Base-by-base conservation (phyloP, 805 yeast genomes). In the Myxozyma neotropica region DNA sequence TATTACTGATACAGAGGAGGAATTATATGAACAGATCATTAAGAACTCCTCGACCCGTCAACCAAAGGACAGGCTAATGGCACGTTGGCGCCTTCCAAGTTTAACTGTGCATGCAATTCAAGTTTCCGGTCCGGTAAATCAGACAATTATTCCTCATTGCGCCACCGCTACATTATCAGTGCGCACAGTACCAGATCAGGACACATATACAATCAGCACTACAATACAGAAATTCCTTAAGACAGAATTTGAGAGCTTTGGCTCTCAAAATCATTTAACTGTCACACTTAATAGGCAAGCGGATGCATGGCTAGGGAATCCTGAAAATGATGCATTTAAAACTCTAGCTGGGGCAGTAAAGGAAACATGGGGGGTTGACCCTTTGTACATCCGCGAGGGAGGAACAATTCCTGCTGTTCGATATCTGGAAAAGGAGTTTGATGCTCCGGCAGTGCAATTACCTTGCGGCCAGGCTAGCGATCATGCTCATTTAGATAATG, bases 381-480 rank as follows among this genome's bases (percentile, higher is more conserved):
- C 65, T 35, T 75, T 93, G 43, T 86, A 85, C 61, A 89, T 94
- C 33, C 82, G 98, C 65, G 99, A 94, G 75, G 99, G 99, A 61
- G 99, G 99, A 0, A 89, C 97, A 0, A 91, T 93, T 71, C 97
- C 99, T 1, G 86, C 93, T 10, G 85, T 94, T 6, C 75, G 97
- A 63, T 87, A 87, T 61, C 75, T 93, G 65, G 99, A 93, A 68
- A 88, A 88, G 72, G 77, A 81, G 12, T 88, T 93, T 66, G 73
- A 80, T 53, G 96, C 98, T 2, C 89, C 89, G 26, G 98, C 97
- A 1, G 95, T 93, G 0, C 98, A 94, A 73, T 82, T 94, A 35
- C 98, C 99, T 1, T 90, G 97, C 70, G 99, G 98, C 0, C 99
- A 93, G 75, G 82, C 93, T 1, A 84, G 94, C 44, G 98, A 94